These are phyloP conservation scores for Eruca vesicaria DNA, from an alignment of 441 rosid genomes.

Conservation along the genomic window DNA sequence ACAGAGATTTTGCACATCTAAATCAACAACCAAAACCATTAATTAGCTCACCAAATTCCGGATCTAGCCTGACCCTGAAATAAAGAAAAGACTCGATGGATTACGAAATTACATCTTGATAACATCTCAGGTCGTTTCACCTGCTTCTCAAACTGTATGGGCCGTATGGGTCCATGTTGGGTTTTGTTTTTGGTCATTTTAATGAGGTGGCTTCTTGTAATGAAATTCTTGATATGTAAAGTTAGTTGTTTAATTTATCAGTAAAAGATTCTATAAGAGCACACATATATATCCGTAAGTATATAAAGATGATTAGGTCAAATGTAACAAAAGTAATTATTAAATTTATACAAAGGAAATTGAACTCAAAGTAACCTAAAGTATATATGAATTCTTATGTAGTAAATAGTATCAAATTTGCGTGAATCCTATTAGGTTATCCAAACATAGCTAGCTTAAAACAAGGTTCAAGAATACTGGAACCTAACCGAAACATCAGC, in stretches of 20 bases:
- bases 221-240: neutral
- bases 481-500: neutral
- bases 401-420: neutral
- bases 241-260: neutral
- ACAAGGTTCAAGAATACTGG: neutral
- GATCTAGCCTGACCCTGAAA: neutral
- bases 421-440: neutral
- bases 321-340: neutral
- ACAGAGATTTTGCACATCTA: no score
- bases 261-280: neutral
- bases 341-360: neutral
- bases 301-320: neutral
- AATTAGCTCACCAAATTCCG: neutral
- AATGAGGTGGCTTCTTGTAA: neutral
- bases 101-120: neutral
- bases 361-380: neutral
- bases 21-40: neutral
- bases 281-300: neutral
- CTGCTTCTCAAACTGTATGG: neutral
- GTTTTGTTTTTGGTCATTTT: neutral
- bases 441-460: neutral
- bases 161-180: neutral
- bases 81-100: neutral
- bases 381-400: neutral
- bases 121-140: neutral